phyloP scores from a whole-genome alignment of 1,284 basidiomycete species.

The Amylostereum chailletii region DNA sequence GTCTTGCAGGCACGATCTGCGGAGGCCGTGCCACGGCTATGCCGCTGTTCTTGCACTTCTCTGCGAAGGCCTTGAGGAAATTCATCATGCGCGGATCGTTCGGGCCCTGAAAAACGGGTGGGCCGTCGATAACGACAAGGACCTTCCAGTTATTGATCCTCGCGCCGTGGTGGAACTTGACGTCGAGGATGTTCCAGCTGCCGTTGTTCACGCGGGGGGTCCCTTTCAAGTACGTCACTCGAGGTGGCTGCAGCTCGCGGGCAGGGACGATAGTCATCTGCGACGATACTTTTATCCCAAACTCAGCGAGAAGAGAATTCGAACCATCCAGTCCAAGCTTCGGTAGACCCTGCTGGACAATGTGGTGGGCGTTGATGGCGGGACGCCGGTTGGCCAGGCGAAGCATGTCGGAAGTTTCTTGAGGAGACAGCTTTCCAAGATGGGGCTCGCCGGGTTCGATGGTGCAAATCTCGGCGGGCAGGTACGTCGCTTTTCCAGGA shows the following conservation, averaged over 20 bases:
- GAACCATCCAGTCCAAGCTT: slow-evolving; percentile 39
- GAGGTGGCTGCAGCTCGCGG: slow-evolving; percentile 51
- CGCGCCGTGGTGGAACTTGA: slow-evolving; percentile 51
- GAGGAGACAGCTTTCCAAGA: slow-evolving; percentile 40
- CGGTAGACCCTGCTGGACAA: slow-evolving; percentile 46
- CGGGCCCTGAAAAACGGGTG: slow-evolving; percentile 27
- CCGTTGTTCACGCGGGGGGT: slow-evolving; percentile 39
- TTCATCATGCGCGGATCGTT: slow-evolving; percentile 28
- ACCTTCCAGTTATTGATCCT: slow-evolving; percentile 48
- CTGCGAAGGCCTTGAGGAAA: slow-evolving; percentile 39
- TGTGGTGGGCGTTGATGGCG: slow-evolving; percentile 43
- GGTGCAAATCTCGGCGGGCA: slow-evolving; percentile 65
- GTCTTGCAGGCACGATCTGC: slow-evolving; percentile 25
- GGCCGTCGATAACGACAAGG: slow-evolving; percentile 42
- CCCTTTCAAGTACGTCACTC: slow-evolving; percentile 42
- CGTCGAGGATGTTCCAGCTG: slow-evolving; percentile 65
- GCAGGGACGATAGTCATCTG: slow-evolving; percentile 56
- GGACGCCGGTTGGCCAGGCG: slow-evolving; percentile 53
- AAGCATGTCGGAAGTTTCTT: slow-evolving; percentile 59
- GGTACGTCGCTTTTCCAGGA: slow-evolving; percentile 30
- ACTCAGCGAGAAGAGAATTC: slow-evolving; percentile 31
- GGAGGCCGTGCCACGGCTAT: slow-evolving; percentile 38
- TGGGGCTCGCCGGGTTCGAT: slow-evolving; percentile 49
- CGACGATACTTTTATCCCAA: slow-evolving; percentile 43
- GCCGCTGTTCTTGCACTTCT: slow-evolving; percentile 46